Conservation (phyloP, 1,139 yeast species). For the Pneumocystis sp. region DNA sequence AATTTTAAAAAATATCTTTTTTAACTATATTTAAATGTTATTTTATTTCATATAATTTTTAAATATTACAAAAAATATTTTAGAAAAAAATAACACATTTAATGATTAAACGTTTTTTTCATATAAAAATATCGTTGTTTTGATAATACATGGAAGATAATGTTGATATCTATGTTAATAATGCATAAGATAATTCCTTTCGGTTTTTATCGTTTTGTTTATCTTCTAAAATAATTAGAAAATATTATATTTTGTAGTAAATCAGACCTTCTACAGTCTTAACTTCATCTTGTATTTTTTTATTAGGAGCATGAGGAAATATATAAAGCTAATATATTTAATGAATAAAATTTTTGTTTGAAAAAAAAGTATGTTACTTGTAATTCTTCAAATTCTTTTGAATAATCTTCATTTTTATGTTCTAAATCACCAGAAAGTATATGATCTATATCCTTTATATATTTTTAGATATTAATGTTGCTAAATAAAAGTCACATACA, state of each 20-base stretch:
- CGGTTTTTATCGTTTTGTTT: background rate
- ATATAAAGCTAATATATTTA: constrained; percentile 6
- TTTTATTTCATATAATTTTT: background rate
- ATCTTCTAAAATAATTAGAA: background rate
- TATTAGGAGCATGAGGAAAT: constrained; percentile 18
- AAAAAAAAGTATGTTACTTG: constrained; percentile 27
- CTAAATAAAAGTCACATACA: constrained; percentile 20
- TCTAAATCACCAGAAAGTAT: constrained; percentile 28
- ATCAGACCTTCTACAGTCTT: background rate
- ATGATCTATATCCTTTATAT: constrained; percentile 33
- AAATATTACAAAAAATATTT: background rate
- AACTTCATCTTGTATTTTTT: background rate
- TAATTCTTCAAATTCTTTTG: constrained; percentile 41
- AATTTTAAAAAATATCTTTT: background rate
- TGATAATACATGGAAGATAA: background rate
- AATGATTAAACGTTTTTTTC: background rate
- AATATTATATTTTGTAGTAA: background rate
- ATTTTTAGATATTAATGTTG: constrained; percentile 21
- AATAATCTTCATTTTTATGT: constrained; percentile 51
- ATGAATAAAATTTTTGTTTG: background rate
- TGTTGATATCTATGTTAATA: background rate
- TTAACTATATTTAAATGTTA: background rate
- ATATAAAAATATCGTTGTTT: background rate
- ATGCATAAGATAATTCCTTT: background rate
- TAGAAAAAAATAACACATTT: background rate